Evolutionary conservation across 164 flowering plant species (phyloP).

Genomic region (Dillenia turbinata): DNA sequence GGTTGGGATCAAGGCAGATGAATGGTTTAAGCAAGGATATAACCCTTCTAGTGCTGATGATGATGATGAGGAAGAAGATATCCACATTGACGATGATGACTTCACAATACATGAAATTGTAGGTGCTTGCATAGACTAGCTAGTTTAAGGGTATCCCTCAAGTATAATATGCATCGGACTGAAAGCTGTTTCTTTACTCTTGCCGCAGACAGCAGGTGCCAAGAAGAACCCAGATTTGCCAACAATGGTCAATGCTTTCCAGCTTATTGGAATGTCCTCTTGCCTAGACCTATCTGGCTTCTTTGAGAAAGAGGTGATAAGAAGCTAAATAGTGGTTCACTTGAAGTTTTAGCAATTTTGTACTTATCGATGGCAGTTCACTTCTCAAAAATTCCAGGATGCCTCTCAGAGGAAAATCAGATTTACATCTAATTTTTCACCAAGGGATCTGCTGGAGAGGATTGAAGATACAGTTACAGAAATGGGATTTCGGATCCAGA

Average conservation of each 20-base stretch:
- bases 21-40: slow-evolving; percentile 79
- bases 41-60: slow-evolving; percentile 49
- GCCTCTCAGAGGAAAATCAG: slow-evolving; percentile 87
- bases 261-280: slow-evolving; percentile 96
- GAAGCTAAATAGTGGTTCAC: background rate
- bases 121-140: background rate
- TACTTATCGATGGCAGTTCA: background rate
- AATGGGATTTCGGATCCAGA: slow-evolving; percentile 73
- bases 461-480: slow-evolving; percentile 60
- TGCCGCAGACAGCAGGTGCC: slow-evolving; percentile 37
- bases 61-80: slow-evolving; percentile 59
- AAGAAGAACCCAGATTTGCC: slow-evolving; percentile 45
- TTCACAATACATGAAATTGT: slow-evolving; percentile 49
- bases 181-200: slow-evolving; percentile 3
- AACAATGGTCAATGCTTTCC: slow-evolving; percentile 78
- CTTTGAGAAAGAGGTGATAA: slow-evolving; percentile 85
- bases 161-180: slow-evolving; percentile 1
- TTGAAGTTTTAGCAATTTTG: background rate
- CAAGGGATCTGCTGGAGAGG: slow-evolving; percentile 61
- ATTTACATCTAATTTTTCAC: slow-evolving; percentile 73
- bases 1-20: slow-evolving; percentile 59
- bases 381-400: slow-evolving; percentile 38
- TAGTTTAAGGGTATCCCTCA: background rate
- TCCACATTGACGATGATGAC: slow-evolving; percentile 48
- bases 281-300: slow-evolving; percentile 92